Percentiles rank a stretch among this genome's conserved stretches.
Conservation (phyloP, 2,329 filamentous ascomycete species). For the Epicoccum nigrum region DNA sequence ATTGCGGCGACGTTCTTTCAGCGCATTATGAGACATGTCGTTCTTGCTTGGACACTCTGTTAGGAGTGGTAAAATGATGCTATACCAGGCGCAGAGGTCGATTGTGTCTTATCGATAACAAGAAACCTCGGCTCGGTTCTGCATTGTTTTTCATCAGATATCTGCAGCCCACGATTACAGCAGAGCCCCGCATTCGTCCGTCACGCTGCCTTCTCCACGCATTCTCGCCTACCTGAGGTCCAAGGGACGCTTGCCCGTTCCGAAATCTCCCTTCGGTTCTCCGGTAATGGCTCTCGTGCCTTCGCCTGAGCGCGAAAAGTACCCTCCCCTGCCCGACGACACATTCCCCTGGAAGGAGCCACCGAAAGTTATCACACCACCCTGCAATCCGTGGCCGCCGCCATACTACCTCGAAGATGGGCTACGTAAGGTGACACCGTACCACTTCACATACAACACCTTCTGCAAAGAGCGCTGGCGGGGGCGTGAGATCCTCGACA, state of each 20-base stretch:
- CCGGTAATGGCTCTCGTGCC: conserved; percentile 55
- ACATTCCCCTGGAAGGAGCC: conserved; percentile 52
- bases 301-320: conserved; percentile 36
- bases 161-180: conserved; percentile 4
- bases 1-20: conserved; percentile 66
- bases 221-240: conserved; percentile 59
- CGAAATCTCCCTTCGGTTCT: conserved; percentile 23
- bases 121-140: conserved; percentile 6
- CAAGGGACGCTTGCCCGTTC: conserved; percentile 50
- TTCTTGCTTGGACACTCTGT: not conserved
- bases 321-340: conserved; percentile 39
- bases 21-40: conserved; percentile 33
- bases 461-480: conserved; percentile 95
- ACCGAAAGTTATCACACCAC: conserved; percentile 57
- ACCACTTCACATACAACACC: conserved; percentile 94
- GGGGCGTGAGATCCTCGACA: conserved; percentile 77
- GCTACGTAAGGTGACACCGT: conserved; percentile 81
- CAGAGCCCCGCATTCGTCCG: conserved; percentile 12
- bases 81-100: not conserved
- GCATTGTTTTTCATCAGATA: conserved; percentile 10
- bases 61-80: not conserved
- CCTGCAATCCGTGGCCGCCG: conserved; percentile 61
- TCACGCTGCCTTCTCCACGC: conserved; percentile 53
- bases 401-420: conserved; percentile 87
- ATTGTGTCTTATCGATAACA: conserved; percentile 11